Base-by-base conservation (phyloP, 1,284 basidiomycete species). In the Rhodotorula sp. region DNA sequence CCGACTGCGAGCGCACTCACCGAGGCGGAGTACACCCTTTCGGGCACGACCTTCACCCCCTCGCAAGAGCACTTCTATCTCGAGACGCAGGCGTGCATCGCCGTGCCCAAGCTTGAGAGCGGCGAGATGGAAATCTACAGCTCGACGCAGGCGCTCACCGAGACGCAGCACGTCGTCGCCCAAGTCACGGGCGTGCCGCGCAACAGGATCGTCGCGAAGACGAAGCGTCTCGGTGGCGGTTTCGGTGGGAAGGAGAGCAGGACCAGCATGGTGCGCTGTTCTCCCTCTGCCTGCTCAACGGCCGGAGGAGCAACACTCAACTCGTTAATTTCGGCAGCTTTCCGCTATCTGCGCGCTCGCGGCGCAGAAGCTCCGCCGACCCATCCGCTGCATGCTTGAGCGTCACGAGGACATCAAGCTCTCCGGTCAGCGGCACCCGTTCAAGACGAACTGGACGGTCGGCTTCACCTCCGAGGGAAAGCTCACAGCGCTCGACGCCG, bases 391-490 rank as follows among this genome's bases (percentile, higher is more conserved):
- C 64, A 80, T 80, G 78, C 76, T 82, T 53, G 81, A 82, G 55
- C 78, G 82, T 21, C 79, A 81, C 72, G 81, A 80, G 61, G 81
- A 82, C 67, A 82, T 82, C 76, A 75, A 78, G 51, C 79, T 77
- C 22, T 78, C 77, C 5, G 82, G 82, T 44, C 81, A 82, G 66
- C 77, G 82, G 5, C 81, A 82, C 70, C 80, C 81, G 12, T 82
- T 81, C 76, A 66, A 78, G 54, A 78, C 77, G 50, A 72, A 77
- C 60, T 82, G 81, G 78, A 80, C 76, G 63, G 76, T 82, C 46
- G 81, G 79, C 44, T 79, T 80, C 59, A 78, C 77, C 27, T 74
- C 76, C n/a, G 72, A 78, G 34, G 82, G 82, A 39, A 80, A 79
- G 72, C 66, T 82, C 5, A 75, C 77, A 36, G 81, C 80, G 10